phyloP scores from a whole-genome alignment of 768 basidiomycete species.

The Naganishia randhawae region DNA sequence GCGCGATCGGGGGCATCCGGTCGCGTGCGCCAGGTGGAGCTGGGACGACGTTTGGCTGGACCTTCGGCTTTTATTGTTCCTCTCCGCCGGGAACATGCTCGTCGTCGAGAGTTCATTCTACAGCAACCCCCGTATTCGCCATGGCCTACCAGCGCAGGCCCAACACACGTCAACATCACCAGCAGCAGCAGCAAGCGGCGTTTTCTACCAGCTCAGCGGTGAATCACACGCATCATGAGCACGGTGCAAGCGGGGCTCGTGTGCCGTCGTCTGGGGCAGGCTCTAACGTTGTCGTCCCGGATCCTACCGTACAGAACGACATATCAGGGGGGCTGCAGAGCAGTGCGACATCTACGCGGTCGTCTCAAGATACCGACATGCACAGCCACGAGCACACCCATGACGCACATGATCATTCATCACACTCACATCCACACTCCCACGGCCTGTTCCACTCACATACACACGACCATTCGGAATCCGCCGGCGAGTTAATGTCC shows the following conservation, averaged over 20 bases:
- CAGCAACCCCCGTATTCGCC: background rate
- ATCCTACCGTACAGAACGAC: background rate
- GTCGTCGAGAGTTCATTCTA: background rate
- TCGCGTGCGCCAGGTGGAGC: too few species aligned
- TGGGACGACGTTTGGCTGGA: background rate
- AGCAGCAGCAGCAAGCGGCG: background rate
- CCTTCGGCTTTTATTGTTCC: too few species aligned
- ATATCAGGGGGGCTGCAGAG: constrained; percentile 9
- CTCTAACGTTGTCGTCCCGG: background rate
- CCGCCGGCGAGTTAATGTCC: constrained; percentile 45
- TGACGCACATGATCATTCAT: background rate
- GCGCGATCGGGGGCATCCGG: background rate
- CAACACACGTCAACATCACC: background rate
- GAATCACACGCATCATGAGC: background rate
- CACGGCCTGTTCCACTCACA: constrained; percentile 27
- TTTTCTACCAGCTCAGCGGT: constrained; percentile 4
- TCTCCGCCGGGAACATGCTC: background rate
- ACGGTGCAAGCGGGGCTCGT: background rate
- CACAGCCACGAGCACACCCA: background rate
- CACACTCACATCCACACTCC: constrained; percentile 8
- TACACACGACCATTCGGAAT: constrained; percentile 46
- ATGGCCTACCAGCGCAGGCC: constrained; percentile 17
- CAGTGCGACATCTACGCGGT: background rate
- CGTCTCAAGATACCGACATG: background rate
- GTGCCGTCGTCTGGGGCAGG: background rate